Evolutionary conservation across 2,329 filamentous ascomycete genomes (phyloP).

Genomic region (Metarhizium robertsii): DNA sequence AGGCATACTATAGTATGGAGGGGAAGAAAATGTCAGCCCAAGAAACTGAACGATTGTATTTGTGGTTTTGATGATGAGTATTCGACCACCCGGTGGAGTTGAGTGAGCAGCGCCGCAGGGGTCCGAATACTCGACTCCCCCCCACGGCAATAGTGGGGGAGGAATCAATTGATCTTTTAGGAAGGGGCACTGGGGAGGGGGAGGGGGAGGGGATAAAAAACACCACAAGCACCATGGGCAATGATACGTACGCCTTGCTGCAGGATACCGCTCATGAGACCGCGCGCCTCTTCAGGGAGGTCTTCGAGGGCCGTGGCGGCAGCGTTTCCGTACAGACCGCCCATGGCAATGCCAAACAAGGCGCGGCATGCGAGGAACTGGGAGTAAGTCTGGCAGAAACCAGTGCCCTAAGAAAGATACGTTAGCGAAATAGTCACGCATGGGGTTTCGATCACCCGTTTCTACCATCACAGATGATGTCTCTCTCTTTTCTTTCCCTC

Average conservation of each 20-base stretch:
- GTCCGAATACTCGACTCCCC: too few species aligned
- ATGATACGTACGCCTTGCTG: slow-evolving; percentile 51
- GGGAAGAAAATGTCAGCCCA: slow-evolving; percentile 1
- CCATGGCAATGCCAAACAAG: slow-evolving; percentile 75
- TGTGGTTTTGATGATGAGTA: too few species aligned
- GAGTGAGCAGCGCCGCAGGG: too few species aligned
- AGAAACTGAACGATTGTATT: neutral
- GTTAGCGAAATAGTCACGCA: neutral
- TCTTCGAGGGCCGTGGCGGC: slow-evolving; percentile 73
- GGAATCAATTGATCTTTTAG: too few species aligned
- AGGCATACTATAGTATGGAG: slow-evolving; percentile 45
- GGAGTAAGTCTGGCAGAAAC: slow-evolving; percentile 57
- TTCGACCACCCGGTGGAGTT: too few species aligned
- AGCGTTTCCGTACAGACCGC: slow-evolving; percentile 69
- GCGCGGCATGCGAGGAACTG: slow-evolving; percentile 68
- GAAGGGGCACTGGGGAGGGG: too few species aligned
- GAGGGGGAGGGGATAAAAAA: neutral
- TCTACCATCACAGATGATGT: too few species aligned
- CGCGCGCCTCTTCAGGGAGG: slow-evolving; percentile 56
- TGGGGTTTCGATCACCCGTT: too few species aligned
- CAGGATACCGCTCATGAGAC: slow-evolving; percentile 65
- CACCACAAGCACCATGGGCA: neutral
- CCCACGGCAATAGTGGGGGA: too few species aligned
- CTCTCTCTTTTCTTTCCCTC: too few species aligned
- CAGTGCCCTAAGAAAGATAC: slow-evolving; percentile 39